Percentiles rank a stretch among this genome's conserved stretches.
Conservation (phyloP, 225 moss, liverwort and hornwort genomes). For the Sphagnum tenellum region DNA sequence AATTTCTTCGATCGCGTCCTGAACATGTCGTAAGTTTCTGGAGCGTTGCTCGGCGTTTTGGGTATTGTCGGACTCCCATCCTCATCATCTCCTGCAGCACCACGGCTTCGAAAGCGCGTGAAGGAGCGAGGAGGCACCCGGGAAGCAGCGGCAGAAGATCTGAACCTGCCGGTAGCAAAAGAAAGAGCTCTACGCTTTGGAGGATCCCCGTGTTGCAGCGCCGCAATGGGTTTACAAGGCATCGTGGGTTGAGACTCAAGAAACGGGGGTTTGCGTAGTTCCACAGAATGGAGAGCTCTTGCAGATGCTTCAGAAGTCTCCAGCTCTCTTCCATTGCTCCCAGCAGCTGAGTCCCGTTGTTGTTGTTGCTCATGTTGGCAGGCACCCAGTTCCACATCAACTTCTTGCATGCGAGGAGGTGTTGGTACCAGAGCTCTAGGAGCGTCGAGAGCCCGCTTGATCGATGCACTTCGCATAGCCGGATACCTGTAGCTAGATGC, state of each 20-base stretch:
- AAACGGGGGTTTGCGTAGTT: background rate
- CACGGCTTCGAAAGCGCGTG: slow-evolving; percentile 12
- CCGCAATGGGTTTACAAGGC: slow-evolving; percentile 6
- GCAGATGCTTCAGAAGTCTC: no score
- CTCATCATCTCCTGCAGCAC: background rate
- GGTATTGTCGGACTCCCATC: slow-evolving; percentile 8
- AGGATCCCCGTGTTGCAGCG: slow-evolving; percentile 1
- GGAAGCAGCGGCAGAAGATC: background rate
- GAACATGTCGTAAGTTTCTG: slow-evolving; percentile 30
- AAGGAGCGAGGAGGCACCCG: slow-evolving; percentile 6
- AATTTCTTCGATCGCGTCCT: slow-evolving; percentile 28
- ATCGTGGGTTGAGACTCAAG: slow-evolving; percentile 10
- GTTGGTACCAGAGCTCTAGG: no score
- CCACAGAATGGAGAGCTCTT: no score
- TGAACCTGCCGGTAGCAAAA: slow-evolving; percentile 16
- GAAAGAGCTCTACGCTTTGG: slow-evolving; percentile 8
- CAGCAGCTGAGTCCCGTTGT: no score
- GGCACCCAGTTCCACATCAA: no score
- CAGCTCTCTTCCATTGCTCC: no score
- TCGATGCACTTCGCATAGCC: no score
- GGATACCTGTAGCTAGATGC: no score
- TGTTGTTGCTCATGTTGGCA: no score
- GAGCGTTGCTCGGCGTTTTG: slow-evolving; percentile 3
- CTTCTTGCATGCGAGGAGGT: no score
- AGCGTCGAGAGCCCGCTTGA: no score